Evolutionary conservation across 2,329 filamentous ascomycete species (phyloP).

Genomic region (Cladosporium velox): DNA sequence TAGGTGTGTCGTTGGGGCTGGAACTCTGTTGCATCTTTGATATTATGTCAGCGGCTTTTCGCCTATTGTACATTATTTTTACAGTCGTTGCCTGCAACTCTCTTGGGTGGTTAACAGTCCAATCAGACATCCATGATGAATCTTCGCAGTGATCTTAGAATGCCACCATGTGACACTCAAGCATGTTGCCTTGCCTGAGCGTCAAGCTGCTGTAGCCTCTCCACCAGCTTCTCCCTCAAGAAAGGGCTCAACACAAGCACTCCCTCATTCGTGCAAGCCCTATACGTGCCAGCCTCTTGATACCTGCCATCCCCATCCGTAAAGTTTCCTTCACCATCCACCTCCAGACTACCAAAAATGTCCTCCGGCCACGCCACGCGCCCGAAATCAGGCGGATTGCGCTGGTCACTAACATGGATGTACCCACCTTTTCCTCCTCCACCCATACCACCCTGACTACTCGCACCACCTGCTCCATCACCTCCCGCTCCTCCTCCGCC

Average conservation of each 20-base stretch:
- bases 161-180: background rate
- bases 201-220: constrained; percentile 38
- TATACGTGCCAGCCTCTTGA: constrained; percentile 64
- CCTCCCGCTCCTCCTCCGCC: constrained; percentile 46
- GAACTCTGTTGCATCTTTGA: background rate
- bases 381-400: constrained; percentile 64
- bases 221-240: constrained; percentile 36
- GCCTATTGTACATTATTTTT: background rate
- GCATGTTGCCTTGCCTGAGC: constrained; percentile 26
- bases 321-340: constrained; percentile 60
- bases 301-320: constrained; percentile 59
- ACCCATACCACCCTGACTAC: constrained; percentile 59
- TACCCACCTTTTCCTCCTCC: constrained; percentile 61
- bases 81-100: no score
- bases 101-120: no score
- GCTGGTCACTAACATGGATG: constrained; percentile 63
- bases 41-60: background rate
- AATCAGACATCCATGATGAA: no score
- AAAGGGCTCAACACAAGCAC: constrained; percentile 46
- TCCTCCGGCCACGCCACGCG: constrained; percentile 67
- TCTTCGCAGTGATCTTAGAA: background rate
- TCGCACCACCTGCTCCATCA: constrained; percentile 57
- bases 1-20: background rate
- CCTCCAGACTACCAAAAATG: constrained; percentile 66
- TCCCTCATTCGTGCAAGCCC: constrained; percentile 61